Evolutionary conservation across 176 grass and related monocot species (phyloP).

Genomic region (Eremochloa ophiuroides): DNA sequence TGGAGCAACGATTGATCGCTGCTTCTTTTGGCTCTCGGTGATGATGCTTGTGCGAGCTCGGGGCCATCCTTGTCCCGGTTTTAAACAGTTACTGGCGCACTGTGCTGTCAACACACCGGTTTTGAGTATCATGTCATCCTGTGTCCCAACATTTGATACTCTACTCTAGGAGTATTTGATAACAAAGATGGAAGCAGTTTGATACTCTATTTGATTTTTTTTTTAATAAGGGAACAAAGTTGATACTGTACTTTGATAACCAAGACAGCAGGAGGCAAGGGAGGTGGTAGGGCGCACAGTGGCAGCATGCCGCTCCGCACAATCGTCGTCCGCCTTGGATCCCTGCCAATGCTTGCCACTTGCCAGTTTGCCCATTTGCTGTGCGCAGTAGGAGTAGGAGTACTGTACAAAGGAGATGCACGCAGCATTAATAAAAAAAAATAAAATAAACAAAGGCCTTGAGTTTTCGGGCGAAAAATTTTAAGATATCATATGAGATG

Average conservation of each 20-base stretch:
- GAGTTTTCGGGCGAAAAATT: too few species aligned
- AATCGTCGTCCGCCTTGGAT: slow-evolving; percentile 14
- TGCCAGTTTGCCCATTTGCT: neutral
- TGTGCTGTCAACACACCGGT: neutral
- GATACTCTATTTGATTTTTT: too few species aligned
- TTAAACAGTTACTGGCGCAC: neutral
- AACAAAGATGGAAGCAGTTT: too few species aligned
- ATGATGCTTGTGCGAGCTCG: neutral
- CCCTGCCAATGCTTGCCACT: neutral
- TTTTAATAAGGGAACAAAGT: too few species aligned
- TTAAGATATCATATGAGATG: too few species aligned
- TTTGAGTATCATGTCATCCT: neutral
- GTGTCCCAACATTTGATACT: neutral
- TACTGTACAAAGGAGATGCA: neutral
- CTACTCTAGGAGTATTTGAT: too few species aligned
- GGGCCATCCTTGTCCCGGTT: neutral
- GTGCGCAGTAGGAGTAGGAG: neutral
- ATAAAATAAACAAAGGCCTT: too few species aligned
- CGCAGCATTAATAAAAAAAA: too few species aligned
- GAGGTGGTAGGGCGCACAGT: too few species aligned
- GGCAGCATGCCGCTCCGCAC: neutral
- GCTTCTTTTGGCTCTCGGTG: neutral
- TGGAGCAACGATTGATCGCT: neutral
- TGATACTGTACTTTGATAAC: too few species aligned
- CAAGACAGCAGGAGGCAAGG: too few species aligned